phyloP scores from a whole-genome alignment of 805 yeast species.

The Komagataella kurtzmanii region DNA sequence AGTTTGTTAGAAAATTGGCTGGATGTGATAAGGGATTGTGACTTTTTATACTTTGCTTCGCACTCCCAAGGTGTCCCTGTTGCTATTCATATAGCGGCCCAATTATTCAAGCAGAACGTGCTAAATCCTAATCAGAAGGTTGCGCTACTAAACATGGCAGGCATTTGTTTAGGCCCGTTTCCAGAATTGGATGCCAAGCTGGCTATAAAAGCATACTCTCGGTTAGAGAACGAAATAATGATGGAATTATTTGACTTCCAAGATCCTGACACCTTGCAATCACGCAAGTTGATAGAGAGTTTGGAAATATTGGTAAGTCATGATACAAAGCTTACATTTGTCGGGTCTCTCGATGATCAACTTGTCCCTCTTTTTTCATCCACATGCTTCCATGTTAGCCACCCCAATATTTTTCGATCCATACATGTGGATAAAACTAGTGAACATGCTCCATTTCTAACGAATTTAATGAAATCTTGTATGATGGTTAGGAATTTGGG shows the following conservation, averaged over 20 bases:
- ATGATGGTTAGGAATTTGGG: slow-evolving; percentile 14
- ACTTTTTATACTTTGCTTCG: slow-evolving; percentile 71
- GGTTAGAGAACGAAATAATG: slow-evolving; percentile 76
- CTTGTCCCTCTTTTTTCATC: slow-evolving; percentile 89
- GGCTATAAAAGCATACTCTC: slow-evolving; percentile 70
- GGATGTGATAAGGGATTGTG: slow-evolving; percentile 42
- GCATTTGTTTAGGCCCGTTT: slow-evolving; percentile 83
- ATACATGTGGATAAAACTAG: slow-evolving; percentile 36
- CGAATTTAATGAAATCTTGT: slow-evolving; percentile 8
- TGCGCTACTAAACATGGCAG: slow-evolving; percentile 87
- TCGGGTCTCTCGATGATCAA: slow-evolving; percentile 85
- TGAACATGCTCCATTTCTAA: slow-evolving; percentile 16
- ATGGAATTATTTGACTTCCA: slow-evolving; percentile 83
- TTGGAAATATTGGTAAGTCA: slow-evolving; percentile 49
- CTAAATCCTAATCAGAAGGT: slow-evolving; percentile 23
- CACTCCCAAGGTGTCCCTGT: slow-evolving; percentile 95
- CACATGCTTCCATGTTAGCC: slow-evolving; percentile 59
- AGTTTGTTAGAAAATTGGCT: slow-evolving; percentile 59
- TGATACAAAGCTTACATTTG: slow-evolving; percentile 45
- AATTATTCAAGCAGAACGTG: slow-evolving; percentile 1
- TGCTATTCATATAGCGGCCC: slow-evolving; percentile 46
- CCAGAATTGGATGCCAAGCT: slow-evolving; percentile 75
- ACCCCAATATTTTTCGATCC: slow-evolving; percentile 81
- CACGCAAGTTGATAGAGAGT: slow-evolving; percentile 55
- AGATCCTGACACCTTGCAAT: slow-evolving; percentile 55